phyloP scores from a whole-genome alignment of 805 yeast genomes.

The Cyberlindnera mycetangii region DNA sequence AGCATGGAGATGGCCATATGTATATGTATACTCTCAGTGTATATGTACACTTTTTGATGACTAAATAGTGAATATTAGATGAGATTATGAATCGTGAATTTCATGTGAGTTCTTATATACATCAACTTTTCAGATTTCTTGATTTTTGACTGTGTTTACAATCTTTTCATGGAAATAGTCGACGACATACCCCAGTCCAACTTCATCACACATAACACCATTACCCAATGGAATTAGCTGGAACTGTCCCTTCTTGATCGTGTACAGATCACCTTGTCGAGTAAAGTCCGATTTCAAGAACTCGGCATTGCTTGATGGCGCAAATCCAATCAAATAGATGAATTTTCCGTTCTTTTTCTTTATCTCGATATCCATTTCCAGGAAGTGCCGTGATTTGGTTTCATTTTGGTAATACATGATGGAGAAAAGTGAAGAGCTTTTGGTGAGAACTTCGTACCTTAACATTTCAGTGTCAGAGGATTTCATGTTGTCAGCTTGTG shows the following conservation, averaged over 20 bases:
- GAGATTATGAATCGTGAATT: no score
- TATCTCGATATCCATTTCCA: constrained; percentile 18
- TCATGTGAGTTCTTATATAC: no score
- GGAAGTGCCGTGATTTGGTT: constrained; percentile 1
- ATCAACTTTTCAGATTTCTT: background rate
- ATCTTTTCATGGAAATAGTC: constrained; percentile 18
- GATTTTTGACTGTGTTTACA: background rate
- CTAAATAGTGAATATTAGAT: no score
- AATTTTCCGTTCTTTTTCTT: constrained; percentile 8
- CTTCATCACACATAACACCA: constrained; percentile 17
- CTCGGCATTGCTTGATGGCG: constrained; percentile 1
- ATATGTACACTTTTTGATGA: no score
- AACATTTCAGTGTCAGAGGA: constrained; percentile 3
- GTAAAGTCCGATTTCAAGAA: constrained; percentile 11
- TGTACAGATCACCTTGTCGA: constrained; percentile 7
- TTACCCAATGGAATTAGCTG: constrained; percentile 14
- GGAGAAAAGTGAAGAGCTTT: constrained; percentile 18
- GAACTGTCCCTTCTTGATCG: constrained; percentile 3
- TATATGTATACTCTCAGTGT: no score
- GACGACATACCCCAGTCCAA: constrained; percentile 13
- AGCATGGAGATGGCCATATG: no score
- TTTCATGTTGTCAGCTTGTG: constrained; percentile 5
- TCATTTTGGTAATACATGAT: constrained; percentile 19
- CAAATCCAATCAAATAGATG: constrained; percentile 10
- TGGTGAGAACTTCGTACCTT: constrained; percentile 22